Base-by-base conservation (phyloP, 495 filamentous ascomycete species). In the Usnea hakonensis region DNA sequence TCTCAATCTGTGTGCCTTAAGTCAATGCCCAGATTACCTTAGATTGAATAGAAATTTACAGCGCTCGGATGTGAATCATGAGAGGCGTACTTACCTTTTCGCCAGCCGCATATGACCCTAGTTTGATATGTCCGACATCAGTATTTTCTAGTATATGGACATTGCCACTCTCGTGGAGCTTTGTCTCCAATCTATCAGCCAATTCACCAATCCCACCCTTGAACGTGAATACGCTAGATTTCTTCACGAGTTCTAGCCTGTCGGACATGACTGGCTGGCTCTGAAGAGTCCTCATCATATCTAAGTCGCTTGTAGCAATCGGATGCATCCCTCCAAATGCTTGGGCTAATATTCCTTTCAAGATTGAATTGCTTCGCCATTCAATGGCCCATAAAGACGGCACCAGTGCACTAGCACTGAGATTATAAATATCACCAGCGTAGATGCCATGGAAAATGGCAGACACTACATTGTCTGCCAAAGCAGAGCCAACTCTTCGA, bases 381-480 rank as follows among this genome's bases (percentile, higher is more conserved):
- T 91, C 89, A 9, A 76, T 57, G 17, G 77, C 61, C 76, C 85
- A 86, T 3, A 77, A 28, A 8, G 44, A 26, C 3, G 86, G 80
- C 40, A 90, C 67, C 7, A 91, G 65, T 5, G 83, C 83, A 64
- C 81, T 82, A 44, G 80, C 82, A 69, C 90, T 96, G 58, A 96
- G 77, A 69, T 87, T 79, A 68, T 87, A 83, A 43, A 95, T 84
- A 75, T 97, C 88, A 50, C 95, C 95, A n/a, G 91, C 95, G 68
- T 92, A 95, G 21, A 97, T 90, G 14, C 95, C 95, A 75, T 97
- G 94, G 30, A 88, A 71, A n/a, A 90, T 72, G 33, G 85, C 88
- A 5, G 90, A 95, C 3, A 86, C 70, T 2, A 97, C 30, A 65
- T 95, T 95, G 43, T 96, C 77, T 35, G 87, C 87, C 8, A 90